Conservation (phyloP, 345 rosid species). For the Arabis alpina region DNA sequence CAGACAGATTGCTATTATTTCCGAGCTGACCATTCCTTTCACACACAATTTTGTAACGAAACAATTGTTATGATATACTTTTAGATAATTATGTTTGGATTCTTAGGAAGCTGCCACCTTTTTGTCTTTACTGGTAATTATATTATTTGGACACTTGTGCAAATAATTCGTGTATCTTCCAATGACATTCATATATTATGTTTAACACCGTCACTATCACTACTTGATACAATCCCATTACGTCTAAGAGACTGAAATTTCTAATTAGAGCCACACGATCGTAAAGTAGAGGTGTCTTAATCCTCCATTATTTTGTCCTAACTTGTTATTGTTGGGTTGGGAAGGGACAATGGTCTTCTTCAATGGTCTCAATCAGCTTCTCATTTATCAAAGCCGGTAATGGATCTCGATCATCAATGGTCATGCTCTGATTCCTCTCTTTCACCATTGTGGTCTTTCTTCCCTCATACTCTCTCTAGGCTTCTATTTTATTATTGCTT, state of each 20-base stretch:
- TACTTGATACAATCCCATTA: conserved; percentile 15
- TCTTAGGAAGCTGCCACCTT: conserved; percentile 29
- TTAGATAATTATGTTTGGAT: neutral
- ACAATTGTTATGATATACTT: conserved; percentile 1
- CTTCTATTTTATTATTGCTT: too few species aligned
- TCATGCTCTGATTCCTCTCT: neutral
- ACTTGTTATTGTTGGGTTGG: conserved; percentile 23
- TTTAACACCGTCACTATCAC: conserved; percentile 18
- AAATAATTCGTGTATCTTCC: conserved; percentile 1
- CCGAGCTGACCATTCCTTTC: conserved; percentile 33
- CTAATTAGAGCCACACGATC: conserved; percentile 17
- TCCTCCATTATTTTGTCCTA: conserved; percentile 2
- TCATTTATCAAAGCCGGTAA: neutral
- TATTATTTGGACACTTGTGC: conserved; percentile 6
- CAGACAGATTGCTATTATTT: conserved; percentile 36
- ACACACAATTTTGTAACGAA: conserved; percentile 10
- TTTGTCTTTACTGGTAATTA: conserved; percentile 18
- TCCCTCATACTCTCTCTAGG: too few species aligned
- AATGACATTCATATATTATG: conserved; percentile 11
- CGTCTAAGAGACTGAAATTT: conserved; percentile 1
- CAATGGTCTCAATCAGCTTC: conserved; percentile 42
- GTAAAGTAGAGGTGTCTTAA: conserved; percentile 20
- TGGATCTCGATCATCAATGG: conserved; percentile 17
- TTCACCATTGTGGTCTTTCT: neutral
- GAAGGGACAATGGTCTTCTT: conserved; percentile 38